These are phyloP conservation scores for Tetrapisispora taiwanensis DNA, from an alignment of 805 yeast genomes.

Conservation along the genomic window DNA sequence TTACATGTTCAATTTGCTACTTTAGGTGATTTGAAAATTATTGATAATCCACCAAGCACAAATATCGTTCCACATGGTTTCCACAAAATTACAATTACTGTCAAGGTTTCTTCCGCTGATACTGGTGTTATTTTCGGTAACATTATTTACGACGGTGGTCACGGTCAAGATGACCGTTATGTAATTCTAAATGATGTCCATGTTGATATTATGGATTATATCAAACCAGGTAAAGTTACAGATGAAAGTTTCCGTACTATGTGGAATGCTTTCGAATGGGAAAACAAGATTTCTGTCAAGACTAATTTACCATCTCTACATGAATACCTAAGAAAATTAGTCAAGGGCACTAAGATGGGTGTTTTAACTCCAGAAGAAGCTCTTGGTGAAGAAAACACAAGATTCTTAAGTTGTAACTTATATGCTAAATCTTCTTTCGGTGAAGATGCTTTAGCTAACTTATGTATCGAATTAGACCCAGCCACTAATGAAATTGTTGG, in stretches of 20 bases:
- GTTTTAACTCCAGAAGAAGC: slow-evolving; percentile 87
- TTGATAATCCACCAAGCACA: slow-evolving; percentile 80
- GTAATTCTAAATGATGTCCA: slow-evolving; percentile 91
- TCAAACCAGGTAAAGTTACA: slow-evolving; percentile 85
- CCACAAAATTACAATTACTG: slow-evolving; percentile 77
- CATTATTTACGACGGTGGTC: slow-evolving; percentile 91
- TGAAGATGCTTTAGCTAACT: slow-evolving; percentile 92
- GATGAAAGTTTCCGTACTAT: slow-evolving; percentile 87
- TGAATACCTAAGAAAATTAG: slow-evolving; percentile 63
- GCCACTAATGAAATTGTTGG: slow-evolving; percentile 70
- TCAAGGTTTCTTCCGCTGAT: slow-evolving; percentile 93
- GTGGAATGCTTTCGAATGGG: slow-evolving; percentile 99
- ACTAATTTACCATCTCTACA: slow-evolving; percentile 57
- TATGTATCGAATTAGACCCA: slow-evolving; percentile 77
- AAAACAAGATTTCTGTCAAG: slow-evolving; percentile 86
- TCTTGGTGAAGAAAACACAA: slow-evolving; percentile 69
- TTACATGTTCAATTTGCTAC: slow-evolving; percentile 92
- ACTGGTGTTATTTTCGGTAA: slow-evolving; percentile 98
- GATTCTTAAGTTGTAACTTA: slow-evolving; percentile 83
- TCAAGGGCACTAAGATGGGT: slow-evolving; percentile 80
- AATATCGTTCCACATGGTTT: slow-evolving; percentile 97
- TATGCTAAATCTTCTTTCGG: slow-evolving; percentile 91
- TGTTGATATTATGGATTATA: slow-evolving; percentile 94
- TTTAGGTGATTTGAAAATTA: slow-evolving; percentile 88
- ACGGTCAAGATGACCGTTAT: slow-evolving; percentile 78